Base-by-base conservation (phyloP, 176 grass and related monocot species). In the Areca catechu region DNA sequence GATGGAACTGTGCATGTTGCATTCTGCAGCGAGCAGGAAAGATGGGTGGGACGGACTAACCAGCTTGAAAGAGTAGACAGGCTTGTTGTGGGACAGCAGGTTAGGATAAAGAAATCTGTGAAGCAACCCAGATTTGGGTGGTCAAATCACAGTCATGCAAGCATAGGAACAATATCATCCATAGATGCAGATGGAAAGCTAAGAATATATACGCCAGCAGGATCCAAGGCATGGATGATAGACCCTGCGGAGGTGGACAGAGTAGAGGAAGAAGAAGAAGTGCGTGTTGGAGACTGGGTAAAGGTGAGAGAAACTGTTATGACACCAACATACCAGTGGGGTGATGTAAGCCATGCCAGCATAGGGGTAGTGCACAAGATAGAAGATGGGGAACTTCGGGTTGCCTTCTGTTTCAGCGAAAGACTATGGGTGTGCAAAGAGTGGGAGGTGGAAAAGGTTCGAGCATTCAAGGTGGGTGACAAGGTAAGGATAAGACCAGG, bases 351-450 rank as follows among this genome's bases (percentile, higher is more conserved):
- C 55, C 94, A 80, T 55, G 74, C 56, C 58, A 99, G 94, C 54
- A 68, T 99, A 65, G 94, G 94, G 55, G 94, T 99, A 24, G 81
- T 86, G 27, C 94, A 99, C 67, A 71, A 81, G 72, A 78, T 76
- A 49, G 94, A 91, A 54, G 82, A 83, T 62, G 94, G 94, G 56
- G 94, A 99, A 60, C 75, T 89, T 53, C 89, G 80, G 76, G 75
- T 99, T 83, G 82, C 88, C 19, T 99, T 93, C 74, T 99, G 94
- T 77, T 99, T 99, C 72, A 89, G 81, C 49, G 94, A 93, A 60
- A 93, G 84, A 56, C 57, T 93, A 65, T 99, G 94, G 94, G 66
- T 99, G 55, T 99, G 94, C 73, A 93, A 99, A 89, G 82, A 69
- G 57, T 79, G 76, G 88, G 94, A 99, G 50, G 77, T 99, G 49